A percentile compares a stretch with the other conserved stretches of the same genome.
Evolutionary conservation across 495 filamentous ascomycete genomes (phyloP).

Genomic region (Achaetomiella virescens): DNA sequence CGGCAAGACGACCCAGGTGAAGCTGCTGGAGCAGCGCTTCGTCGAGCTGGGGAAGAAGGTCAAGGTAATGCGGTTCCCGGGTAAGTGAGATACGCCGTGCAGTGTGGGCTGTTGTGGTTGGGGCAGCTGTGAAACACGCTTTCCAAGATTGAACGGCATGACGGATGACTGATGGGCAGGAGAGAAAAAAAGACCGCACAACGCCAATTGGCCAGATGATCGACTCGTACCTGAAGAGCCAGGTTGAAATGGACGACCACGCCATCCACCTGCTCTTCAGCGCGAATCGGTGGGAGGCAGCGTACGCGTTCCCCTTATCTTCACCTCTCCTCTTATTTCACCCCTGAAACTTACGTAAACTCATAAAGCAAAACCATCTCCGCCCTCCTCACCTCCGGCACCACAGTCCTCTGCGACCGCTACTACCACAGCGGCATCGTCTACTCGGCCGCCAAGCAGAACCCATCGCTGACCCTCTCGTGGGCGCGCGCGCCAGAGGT

Average conservation of each 20-base stretch:
- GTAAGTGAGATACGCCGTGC: constrained; percentile 39
- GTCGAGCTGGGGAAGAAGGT: constrained; percentile 55
- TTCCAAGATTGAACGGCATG: background rate
- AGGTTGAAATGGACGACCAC: constrained; percentile 78
- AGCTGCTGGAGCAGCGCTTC: constrained; percentile 59
- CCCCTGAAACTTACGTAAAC: constrained; percentile 3
- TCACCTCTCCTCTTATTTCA: background rate
- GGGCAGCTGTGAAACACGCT: background rate
- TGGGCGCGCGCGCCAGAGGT: constrained; percentile 82
- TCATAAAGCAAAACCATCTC: constrained; percentile 50
- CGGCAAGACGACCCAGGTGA: constrained; percentile 92
- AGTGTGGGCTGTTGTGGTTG: too few species aligned
- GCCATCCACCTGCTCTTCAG: constrained; percentile 93
- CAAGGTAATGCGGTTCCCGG: constrained; percentile 79
- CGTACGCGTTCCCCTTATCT: constrained; percentile 35
- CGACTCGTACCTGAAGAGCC: constrained; percentile 70
- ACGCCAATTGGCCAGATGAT: constrained; percentile 90
- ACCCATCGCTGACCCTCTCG: constrained; percentile 57
- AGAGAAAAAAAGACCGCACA: constrained; percentile 57
- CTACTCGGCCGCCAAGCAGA: constrained; percentile 89
- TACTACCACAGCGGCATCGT: constrained; percentile 93
- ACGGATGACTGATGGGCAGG: background rate
- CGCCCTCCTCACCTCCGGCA: constrained; percentile 54
- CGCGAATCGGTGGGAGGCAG: constrained; percentile 90
- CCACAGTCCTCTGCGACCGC: constrained; percentile 77